Percentiles rank a stretch among this genome's conserved stretches.
These are phyloP conservation scores for Ophiostoma tasmaniense DNA, from an alignment of 2,329 filamentous ascomycete species.

Conservation along the genomic window DNA sequence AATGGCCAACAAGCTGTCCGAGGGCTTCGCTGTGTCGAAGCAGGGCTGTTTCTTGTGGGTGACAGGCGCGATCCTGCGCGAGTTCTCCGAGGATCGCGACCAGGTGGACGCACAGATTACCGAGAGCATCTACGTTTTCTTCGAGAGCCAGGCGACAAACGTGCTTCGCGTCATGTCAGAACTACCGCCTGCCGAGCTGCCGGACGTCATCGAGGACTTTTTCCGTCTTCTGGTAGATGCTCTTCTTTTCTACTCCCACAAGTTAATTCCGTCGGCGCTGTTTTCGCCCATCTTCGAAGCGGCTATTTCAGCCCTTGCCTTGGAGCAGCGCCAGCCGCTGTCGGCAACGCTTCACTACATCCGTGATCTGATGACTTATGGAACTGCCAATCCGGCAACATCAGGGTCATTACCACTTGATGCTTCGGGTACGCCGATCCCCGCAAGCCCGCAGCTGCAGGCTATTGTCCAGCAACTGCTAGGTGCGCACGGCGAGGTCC, in stretches of 20 bases:
- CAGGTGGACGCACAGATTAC: conserved; percentile 74
- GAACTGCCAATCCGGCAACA: conserved; percentile 61
- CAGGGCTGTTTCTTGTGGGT: conserved; percentile 99
- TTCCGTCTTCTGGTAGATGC: conserved; percentile 90
- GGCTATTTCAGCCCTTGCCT: conserved; percentile 71
- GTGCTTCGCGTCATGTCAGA: conserved; percentile 87
- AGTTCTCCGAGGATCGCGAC: conserved; percentile 87
- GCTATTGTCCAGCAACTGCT: conserved; percentile 66
- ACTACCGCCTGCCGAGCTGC: conserved; percentile 63
- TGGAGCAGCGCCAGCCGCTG: conserved; percentile 87
- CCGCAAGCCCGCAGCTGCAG: conserved; percentile 50
- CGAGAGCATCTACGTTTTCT: conserved; percentile 85
- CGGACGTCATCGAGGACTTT: conserved; percentile 87
- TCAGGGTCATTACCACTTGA: conserved; percentile 29
- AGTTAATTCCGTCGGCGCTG: conserved; percentile 69
- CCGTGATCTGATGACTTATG: conserved; percentile 84
- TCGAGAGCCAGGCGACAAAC: conserved; percentile 82
- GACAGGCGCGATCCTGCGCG: conserved; percentile 84
- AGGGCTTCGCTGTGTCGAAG: conserved; percentile 73
- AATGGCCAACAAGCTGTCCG: conserved; percentile 80
- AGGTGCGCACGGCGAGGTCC: conserved; percentile 58
- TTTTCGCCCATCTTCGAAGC: conserved; percentile 80
- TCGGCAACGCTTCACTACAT: conserved; percentile 89
- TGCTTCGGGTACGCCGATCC: neutral
- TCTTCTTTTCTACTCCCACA: conserved; percentile 82